Evolutionary conservation across 2,329 filamentous ascomycete genomes (phyloP), one percentile per base, ranked within the genome.

Genomic region (Colletotrichum liaoningense): DNA sequence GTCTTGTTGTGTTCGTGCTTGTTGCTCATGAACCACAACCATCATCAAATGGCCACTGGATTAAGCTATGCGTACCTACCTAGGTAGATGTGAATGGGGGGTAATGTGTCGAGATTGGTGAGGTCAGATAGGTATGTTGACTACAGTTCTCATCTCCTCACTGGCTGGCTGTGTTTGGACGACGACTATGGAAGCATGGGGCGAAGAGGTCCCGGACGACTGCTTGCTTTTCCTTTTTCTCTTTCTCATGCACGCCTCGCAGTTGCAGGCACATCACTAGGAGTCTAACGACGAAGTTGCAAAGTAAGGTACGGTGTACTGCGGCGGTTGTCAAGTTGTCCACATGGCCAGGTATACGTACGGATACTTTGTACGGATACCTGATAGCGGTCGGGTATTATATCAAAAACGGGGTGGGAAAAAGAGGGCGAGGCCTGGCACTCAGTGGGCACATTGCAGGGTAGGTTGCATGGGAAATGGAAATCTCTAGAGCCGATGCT

Each of bases 1-100:
- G 59, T 72, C 57, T 71, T 52, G 38, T 56, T 35, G 35, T 56
- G 59, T 49, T 70, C 55, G 63, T 73, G 67, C 60, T 73, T 66
- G 62, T 54, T 55, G 33, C 56, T 71, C 55, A 57, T 73, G 60
- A 66, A 52, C 67, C 67, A 52, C 38, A 22, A 11, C 67, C 66
- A 42, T 70, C 67, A 64, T 60, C 66, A 65, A 63, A 33, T 22
- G 42, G 46, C 30, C 49, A 56, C 35, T n/a, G 14, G 16, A 2
- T 16, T 14, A 14, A 7, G 54, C 6, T 49, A 26, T 19, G 30
- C 35, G 42, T 35, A 35, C 33, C 33, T 33, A 63, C 33, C 33
- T 35, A 55, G 28, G n/a, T 26, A 54, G 19, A 38, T 2, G 56
- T 14, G 11, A 67, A 54, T 19, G 42, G 19, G 19, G 24, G 55